These are phyloP conservation scores for Xylariaceae sp. DNA, from an alignment of 2,329 filamentous ascomycete genomes.

Conservation along the genomic window DNA sequence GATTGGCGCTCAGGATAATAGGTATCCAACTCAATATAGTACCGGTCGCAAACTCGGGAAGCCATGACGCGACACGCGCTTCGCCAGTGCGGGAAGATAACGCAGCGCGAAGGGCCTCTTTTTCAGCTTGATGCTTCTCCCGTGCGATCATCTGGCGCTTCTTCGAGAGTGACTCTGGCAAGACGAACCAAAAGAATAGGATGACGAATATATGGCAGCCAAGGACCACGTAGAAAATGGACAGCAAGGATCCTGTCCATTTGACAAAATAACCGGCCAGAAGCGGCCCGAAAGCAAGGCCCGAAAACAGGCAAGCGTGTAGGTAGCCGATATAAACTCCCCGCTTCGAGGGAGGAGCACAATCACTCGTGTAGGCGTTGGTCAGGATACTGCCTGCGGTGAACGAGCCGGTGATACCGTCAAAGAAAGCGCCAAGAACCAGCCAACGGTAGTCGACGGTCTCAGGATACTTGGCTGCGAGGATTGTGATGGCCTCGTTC, in stretches of 20 bases:
- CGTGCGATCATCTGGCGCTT: slow-evolving; percentile 66
- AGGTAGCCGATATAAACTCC: slow-evolving; percentile 85
- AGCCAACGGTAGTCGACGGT: slow-evolving; percentile 73
- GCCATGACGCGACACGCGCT: slow-evolving; percentile 14
- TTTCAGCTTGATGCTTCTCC: slow-evolving; percentile 56
- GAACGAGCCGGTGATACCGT: slow-evolving; percentile 85
- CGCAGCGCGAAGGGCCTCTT: slow-evolving; percentile 27
- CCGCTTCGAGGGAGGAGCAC: slow-evolving; percentile 72
- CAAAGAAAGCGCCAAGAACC: slow-evolving; percentile 69
- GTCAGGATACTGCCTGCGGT: slow-evolving; percentile 72
- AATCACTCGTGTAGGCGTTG: slow-evolving; percentile 87
- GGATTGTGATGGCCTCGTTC: slow-evolving; percentile 71
- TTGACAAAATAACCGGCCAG: slow-evolving; percentile 76
- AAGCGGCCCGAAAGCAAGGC: slow-evolving; percentile 83
- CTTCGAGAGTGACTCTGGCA: slow-evolving; percentile 81
- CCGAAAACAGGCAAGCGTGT: slow-evolving; percentile 81
- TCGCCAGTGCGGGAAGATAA: slow-evolving; percentile 12
- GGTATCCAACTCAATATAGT: slow-evolving; percentile 26
- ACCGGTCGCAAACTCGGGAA: slow-evolving; percentile 14
- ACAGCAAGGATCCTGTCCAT: slow-evolving; percentile 67
- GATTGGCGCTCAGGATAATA: slow-evolving; percentile 50
- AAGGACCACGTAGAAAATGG: slow-evolving; percentile 80
- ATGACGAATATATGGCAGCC: slow-evolving; percentile 72
- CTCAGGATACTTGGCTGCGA: slow-evolving; percentile 72
- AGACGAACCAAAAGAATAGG: slow-evolving; percentile 61